Evolutionary conservation across 768 basidiomycete genomes (phyloP).

Genomic region (Collybiopsis luxurians): DNA sequence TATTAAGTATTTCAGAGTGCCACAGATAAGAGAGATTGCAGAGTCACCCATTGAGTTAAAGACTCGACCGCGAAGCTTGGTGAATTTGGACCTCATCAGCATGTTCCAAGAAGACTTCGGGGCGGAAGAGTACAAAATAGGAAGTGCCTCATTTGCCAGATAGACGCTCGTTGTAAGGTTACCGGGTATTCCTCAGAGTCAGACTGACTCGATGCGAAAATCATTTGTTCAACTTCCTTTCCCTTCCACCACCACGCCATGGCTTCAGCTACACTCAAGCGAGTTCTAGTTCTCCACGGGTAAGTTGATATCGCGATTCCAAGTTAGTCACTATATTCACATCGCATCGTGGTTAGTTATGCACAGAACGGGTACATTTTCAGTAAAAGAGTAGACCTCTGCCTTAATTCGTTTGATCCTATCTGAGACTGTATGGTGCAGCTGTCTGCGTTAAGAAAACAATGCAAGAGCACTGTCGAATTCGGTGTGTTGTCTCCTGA

Average conservation of each 20-base stretch:
- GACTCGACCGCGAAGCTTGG: too few species aligned
- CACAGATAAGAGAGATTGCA: too few species aligned
- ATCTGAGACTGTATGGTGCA: neutral
- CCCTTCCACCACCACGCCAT: neutral
- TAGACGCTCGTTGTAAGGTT: too few species aligned
- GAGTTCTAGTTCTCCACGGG: constrained; percentile 6
- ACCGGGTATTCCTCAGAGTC: too few species aligned
- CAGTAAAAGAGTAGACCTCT: constrained; percentile 2
- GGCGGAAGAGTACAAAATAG: too few species aligned
- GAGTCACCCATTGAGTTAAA: too few species aligned
- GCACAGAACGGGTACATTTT: constrained; percentile 2
- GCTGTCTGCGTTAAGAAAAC: constrained; percentile 2
- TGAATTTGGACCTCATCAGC: too few species aligned
- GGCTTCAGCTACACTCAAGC: neutral
- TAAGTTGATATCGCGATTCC: neutral
- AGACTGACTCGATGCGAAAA: too few species aligned
- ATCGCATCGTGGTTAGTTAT: neutral
- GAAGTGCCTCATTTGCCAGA: too few species aligned
- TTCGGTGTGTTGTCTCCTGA: neutral
- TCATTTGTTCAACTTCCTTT: too few species aligned
- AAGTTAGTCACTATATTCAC: neutral
- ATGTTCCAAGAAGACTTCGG: too few species aligned
- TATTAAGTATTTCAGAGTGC: too few species aligned
- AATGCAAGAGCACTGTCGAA: constrained; percentile 4
- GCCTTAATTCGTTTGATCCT: neutral